A percentile compares a stretch with the other conserved stretches of the same genome.
Evolutionary conservation across 2,329 filamentous ascomycete genomes (phyloP).

Genomic region (Penicillium decumbens): DNA sequence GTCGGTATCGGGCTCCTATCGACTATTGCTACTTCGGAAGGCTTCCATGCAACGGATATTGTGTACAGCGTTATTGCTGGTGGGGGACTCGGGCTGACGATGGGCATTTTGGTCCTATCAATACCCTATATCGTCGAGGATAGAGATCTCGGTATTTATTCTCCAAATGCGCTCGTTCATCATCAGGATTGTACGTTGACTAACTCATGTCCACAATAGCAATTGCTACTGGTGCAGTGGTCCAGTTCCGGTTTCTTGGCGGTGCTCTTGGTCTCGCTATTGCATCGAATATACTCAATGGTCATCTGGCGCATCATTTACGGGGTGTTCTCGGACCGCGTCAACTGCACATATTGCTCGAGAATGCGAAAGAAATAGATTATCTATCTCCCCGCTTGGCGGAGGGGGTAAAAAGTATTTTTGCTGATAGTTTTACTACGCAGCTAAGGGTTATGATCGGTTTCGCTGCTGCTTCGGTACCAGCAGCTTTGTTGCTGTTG

Average conservation of each 20-base stretch:
- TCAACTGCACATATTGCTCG: constrained; percentile 19
- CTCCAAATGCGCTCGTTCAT: background rate
- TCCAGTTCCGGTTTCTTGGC: constrained; percentile 26
- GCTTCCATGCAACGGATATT: constrained; percentile 22
- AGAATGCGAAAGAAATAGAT: constrained; percentile 17
- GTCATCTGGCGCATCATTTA: constrained; percentile 17
- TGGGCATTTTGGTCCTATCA: constrained; percentile 22
- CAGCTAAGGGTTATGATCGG: constrained; percentile 25
- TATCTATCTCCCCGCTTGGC: constrained; percentile 8
- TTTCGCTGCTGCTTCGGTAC: constrained; percentile 23
- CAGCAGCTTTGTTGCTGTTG: constrained; percentile 18
- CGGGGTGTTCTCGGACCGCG: constrained; percentile 14
- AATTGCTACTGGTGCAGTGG: constrained; percentile 24
- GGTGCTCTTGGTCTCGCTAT: constrained; percentile 27
- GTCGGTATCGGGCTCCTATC: constrained; percentile 26
- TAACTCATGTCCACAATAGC: constrained; percentile 8
- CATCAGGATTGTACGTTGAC: background rate
- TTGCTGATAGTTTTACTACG: constrained; percentile 21
- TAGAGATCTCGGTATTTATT: constrained; percentile 23
- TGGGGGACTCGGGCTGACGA: constrained; percentile 21
- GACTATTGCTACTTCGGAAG: constrained; percentile 16
- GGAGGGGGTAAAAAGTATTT: constrained; percentile 13
- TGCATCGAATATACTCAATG: constrained; percentile 25
- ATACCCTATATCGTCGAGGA: constrained; percentile 26
- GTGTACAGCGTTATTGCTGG: constrained; percentile 22